Evolutionary conservation across 2,329 filamentous ascomycete species (phyloP), one percentile per base, ranked within the genome.

Genomic region (Diaporthe caulivora): DNA sequence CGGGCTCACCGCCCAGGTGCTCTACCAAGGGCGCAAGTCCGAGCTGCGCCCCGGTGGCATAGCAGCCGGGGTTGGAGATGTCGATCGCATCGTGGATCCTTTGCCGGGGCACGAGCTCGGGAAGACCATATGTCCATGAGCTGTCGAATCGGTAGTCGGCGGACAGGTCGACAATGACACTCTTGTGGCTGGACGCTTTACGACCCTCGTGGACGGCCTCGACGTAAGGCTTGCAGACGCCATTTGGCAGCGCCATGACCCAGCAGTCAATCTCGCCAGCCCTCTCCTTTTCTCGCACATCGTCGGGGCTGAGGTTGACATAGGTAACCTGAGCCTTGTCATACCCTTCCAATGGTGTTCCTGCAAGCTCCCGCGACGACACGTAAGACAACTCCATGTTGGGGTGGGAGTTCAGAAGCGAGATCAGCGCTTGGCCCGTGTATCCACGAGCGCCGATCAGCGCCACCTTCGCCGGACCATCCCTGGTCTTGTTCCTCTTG

Each of bases 191-290:
- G 13, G 81, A 80, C 21, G 77, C 75, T 80, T 90, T 89, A 73
- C 91, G 91, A 42, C 89, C 90, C 79, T 93, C 89, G 78, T 95
- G 90, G 70, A 98, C 90, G 10, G 96, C 96, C 76, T 98, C 94
- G 13, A 98, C 93, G 78, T 93, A 99, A 0, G 97, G 95, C 85
- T 95, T 94, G 90, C 95, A 98, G 65, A 98, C 95, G 75, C 94
- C 94, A 80, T 98, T 99, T 57, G 96, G 97, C 40, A 98, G 91
- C 47, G 97, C 97, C 94, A 98, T 97, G 57, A 98, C 94, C 95
- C 95, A 98, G 85, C 94, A 97, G 85, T 98, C 96, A 65, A 98
- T 92, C 79, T 95, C 91, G 68, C 94, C 93, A 42, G 92, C 91
- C 81, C 93, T 92, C 76, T 97, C 94, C 90, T 98, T 94, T 73